These are phyloP conservation scores for Epichloe amarillans DNA, from an alignment of 2,329 filamentous ascomycete species.

Conservation along the genomic window DNA sequence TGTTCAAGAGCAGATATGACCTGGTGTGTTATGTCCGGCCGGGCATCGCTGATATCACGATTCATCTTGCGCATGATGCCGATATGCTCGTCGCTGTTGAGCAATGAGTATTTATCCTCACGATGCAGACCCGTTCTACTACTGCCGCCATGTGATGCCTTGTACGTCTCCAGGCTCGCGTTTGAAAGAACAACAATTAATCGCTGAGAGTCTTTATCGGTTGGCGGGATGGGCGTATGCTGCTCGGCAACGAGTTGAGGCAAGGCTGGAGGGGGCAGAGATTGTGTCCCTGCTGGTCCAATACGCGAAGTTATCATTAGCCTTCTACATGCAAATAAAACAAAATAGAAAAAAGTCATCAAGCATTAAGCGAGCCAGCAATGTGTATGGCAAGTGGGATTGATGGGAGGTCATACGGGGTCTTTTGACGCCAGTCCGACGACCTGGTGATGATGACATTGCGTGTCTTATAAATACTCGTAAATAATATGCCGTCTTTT, in stretches of 20 bases:
- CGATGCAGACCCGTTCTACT: constrained; percentile 51
- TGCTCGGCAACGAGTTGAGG: constrained; percentile 92
- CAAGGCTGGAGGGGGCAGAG: constrained; percentile 84
- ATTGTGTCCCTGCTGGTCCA: constrained; percentile 61
- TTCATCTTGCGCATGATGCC: constrained; percentile 99
- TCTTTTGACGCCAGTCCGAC: constrained; percentile 28
- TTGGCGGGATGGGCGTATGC: constrained; percentile 66
- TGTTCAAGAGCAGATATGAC: constrained; percentile 32
- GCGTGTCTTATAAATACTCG: not conserved
- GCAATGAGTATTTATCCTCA: constrained; percentile 91
- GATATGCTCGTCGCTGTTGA: constrained; percentile 98
- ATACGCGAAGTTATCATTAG: not conserved
- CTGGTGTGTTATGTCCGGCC: constrained; percentile 97
- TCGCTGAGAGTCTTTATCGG: constrained; percentile 81
- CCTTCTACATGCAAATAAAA: not conserved
- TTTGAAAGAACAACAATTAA: constrained; percentile 94
- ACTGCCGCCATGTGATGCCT: constrained; percentile 63
- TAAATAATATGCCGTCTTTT: not conserved
- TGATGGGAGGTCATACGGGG: constrained; percentile 22
- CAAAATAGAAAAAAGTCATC: not conserved
- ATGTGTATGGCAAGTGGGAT: not conserved
- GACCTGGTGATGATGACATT: constrained; percentile 29
- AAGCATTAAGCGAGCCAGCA: not conserved
- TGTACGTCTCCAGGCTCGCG: constrained; percentile 95
- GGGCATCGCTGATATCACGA: constrained; percentile 91